phyloP scores from a whole-genome alignment of 345 rosid species.

The Populus davidiana region DNA sequence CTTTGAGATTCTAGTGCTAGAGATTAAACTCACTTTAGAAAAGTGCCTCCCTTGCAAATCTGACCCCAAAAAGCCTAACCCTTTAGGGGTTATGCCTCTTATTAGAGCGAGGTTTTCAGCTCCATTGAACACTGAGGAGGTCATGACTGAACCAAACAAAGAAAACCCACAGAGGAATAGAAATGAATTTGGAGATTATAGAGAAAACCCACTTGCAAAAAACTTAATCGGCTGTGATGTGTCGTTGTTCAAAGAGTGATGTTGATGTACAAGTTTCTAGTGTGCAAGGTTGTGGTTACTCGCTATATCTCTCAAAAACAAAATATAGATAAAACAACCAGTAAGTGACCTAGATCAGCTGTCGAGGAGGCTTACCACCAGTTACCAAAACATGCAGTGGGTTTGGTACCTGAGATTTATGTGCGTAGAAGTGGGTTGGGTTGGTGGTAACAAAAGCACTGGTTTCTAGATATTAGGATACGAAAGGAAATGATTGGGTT shows the following conservation, averaged over 20 bases:
- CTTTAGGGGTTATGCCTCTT: constrained; percentile 37
- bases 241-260: background rate
- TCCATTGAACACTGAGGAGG: constrained; percentile 67
- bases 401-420: background rate
- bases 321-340: background rate
- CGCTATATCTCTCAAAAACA: background rate
- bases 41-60: constrained; percentile 39
- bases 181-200: background rate
- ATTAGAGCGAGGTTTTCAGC: constrained; percentile 48
- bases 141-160: constrained; percentile 38
- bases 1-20: constrained; percentile 26
- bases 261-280: background rate
- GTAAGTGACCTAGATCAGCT: background rate
- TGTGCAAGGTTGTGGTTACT: constrained; percentile 6
- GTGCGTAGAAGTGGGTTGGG: background rate
- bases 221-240: background rate
- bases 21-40: constrained; percentile 31
- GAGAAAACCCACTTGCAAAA: constrained; percentile 8
- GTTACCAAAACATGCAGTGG: background rate
- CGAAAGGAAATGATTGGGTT: too few relatives aligned
- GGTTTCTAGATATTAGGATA: too few relatives aligned
- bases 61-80: constrained; percentile 40
- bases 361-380: background rate
- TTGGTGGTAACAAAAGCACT: background rate
- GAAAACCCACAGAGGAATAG: constrained; percentile 12